phyloP scores from a whole-genome alignment of 208 protist genomes.

The Porcisia hertigi region DNA sequence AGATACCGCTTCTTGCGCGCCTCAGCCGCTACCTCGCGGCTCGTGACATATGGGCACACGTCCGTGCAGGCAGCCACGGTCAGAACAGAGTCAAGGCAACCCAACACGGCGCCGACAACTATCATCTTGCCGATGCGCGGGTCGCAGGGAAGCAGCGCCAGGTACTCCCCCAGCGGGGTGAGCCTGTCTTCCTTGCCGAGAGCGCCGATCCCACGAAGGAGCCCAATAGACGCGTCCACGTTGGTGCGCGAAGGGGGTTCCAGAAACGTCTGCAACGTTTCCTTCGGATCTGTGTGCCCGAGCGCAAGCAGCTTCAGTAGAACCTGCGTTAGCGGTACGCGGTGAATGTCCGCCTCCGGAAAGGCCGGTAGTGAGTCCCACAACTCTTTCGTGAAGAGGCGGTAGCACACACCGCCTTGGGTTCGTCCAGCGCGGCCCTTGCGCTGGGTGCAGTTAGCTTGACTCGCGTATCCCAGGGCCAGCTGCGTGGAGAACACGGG shows the following conservation, averaged over 20 bases:
- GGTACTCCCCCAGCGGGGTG: conserved; percentile 86
- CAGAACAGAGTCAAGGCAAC: conserved; percentile 93
- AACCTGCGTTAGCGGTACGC: conserved; percentile 93
- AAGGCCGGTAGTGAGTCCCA: conserved; percentile 70
- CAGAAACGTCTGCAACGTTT: conserved; percentile 76
- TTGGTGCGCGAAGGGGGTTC: conserved; percentile 67
- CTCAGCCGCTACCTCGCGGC: conserved; percentile 43
- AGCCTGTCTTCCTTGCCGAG: conserved; percentile 54
- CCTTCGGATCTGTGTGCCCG: conserved; percentile 58
- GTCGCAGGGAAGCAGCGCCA: conserved; percentile 89
- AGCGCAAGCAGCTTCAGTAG: conserved; percentile 86
- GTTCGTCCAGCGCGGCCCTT: conserved; percentile 99
- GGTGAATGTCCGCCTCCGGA: conserved; percentile 92
- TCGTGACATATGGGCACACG: conserved; percentile 66
- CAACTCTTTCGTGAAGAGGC: conserved; percentile 91
- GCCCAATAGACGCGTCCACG: conserved; percentile 62
- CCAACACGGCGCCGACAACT: conserved; percentile 90
- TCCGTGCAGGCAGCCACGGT: conserved; percentile 93
- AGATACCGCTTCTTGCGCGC: conserved; percentile 53
- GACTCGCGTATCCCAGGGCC: conserved; percentile 82
- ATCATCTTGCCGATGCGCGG: conserved; percentile 93
- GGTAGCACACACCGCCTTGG: conserved; percentile 97
- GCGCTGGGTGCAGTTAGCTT: conserved; percentile 97
- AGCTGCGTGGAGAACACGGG: conserved; percentile 74
- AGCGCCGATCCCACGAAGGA: conserved; percentile 67